Evolutionary conservation across 2,329 filamentous ascomycete species (phyloP).

Genomic region (Parasarocladium wereldwijsianum): DNA sequence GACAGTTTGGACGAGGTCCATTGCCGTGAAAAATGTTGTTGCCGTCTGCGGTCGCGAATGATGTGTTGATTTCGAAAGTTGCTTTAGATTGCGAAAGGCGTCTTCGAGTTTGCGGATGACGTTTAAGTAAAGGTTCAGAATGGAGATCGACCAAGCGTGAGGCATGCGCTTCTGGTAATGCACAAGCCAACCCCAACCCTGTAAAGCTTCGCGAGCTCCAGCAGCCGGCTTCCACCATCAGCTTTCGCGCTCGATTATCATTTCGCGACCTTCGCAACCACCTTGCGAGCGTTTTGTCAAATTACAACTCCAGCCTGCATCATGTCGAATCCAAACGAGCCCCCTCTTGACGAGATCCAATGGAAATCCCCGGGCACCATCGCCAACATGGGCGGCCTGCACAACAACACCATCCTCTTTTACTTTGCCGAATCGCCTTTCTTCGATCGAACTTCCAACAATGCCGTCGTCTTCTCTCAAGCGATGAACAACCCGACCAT

Average conservation of each 20-base stretch:
- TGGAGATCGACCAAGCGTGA: too few species aligned
- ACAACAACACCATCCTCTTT: constrained; percentile 50
- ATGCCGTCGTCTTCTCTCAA: constrained; percentile 47
- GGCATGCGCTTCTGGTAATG: too few species aligned
- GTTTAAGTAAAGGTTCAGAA: too few species aligned
- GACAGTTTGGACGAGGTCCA: constrained; percentile 89
- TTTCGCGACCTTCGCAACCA: too few species aligned
- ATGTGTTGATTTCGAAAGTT: too few species aligned
- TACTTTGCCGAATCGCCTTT: constrained; percentile 56
- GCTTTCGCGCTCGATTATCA: too few species aligned
- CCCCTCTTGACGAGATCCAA: constrained; percentile 51
- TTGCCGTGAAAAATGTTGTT: constrained; percentile 19
- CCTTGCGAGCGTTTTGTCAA: too few species aligned
- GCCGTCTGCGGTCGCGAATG: not conserved
- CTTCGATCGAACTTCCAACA: constrained; percentile 54
- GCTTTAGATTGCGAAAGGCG: too few species aligned
- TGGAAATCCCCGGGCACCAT: constrained; percentile 40
- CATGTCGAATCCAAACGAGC: constrained; percentile 32
- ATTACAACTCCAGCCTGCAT: too few species aligned
- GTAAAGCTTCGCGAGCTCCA: too few species aligned
- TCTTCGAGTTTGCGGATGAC: too few species aligned
- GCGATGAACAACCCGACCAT: constrained; percentile 46
- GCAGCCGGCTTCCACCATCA: too few species aligned
- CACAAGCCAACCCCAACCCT: constrained; percentile 3
- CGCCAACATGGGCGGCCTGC: constrained; percentile 40